phyloP scores from a whole-genome alignment of 768 basidiomycete species.

The Punctularia strigosozonata region DNA sequence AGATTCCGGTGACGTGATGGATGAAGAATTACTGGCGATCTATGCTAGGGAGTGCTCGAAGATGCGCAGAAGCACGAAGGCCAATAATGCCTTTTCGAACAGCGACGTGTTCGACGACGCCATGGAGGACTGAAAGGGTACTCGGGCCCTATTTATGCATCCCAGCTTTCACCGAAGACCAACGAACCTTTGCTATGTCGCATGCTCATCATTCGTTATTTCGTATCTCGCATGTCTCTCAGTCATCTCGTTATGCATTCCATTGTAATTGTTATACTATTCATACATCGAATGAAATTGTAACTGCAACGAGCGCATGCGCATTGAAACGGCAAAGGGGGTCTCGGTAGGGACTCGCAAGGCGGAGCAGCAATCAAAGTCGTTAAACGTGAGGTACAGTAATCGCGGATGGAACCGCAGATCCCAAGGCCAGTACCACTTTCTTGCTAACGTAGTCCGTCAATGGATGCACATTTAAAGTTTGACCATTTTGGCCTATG shows the following conservation, averaged over 20 bases:
- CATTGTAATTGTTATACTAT: not conserved
- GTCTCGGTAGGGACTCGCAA: too few relatives aligned
- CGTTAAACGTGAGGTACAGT: too few relatives aligned
- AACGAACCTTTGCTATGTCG: not conserved
- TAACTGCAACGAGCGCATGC: too few relatives aligned
- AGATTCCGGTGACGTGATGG: slow-evolving; percentile 24
- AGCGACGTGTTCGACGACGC: slow-evolving; percentile 28
- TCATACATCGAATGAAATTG: too few relatives aligned
- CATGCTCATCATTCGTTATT: not conserved
- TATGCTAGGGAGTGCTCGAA: slow-evolving; percentile 40
- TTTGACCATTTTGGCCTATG: too few relatives aligned
- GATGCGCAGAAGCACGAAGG: slow-evolving; percentile 30
- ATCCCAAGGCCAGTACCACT: too few relatives aligned
- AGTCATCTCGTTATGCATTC: not conserved
- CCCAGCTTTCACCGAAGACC: not conserved
- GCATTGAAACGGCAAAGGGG: too few relatives aligned
- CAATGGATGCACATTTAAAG: too few relatives aligned
- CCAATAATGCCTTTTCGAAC: slow-evolving; percentile 6
- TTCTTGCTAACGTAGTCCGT: too few relatives aligned
- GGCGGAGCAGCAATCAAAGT: too few relatives aligned
- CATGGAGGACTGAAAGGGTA: slow-evolving; percentile 32
- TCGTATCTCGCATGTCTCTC: not conserved
- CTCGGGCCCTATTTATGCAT: too few relatives aligned
- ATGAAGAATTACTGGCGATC: slow-evolving; percentile 40
- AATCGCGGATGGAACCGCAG: too few relatives aligned